These are phyloP conservation scores for Suillus tomentosus DNA, from an alignment of 768 basidiomycete genomes.

Conservation along the genomic window DNA sequence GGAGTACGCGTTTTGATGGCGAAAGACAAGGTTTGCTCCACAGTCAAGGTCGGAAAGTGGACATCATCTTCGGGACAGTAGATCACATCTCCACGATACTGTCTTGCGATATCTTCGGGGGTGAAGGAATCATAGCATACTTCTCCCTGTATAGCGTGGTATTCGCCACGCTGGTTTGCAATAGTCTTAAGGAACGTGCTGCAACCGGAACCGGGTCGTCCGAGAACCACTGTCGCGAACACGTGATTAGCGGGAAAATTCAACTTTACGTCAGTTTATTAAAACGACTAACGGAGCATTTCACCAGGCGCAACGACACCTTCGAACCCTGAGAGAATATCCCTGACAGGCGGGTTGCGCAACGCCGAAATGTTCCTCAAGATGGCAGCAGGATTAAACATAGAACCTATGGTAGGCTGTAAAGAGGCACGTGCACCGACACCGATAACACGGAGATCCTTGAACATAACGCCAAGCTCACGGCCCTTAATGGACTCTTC, in stretches of 20 bases:
- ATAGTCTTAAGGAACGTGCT: slow-evolving; percentile 85
- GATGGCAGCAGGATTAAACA: slow-evolving; percentile 55
- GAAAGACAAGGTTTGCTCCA: slow-evolving; percentile 74
- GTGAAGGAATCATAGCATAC: slow-evolving; percentile 79
- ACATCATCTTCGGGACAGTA: slow-evolving; percentile 66
- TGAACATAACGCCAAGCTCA: slow-evolving; percentile 64
- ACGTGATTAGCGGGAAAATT: not conserved
- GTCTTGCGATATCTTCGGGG: slow-evolving; percentile 72
- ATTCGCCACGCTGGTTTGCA: slow-evolving; percentile 73
- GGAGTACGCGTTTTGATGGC: slow-evolving; percentile 68
- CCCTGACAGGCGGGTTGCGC: slow-evolving; percentile 63
- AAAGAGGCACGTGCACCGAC: slow-evolving; percentile 55
- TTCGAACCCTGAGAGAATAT: slow-evolving; percentile 54
- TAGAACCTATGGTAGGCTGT: slow-evolving; percentile 61
- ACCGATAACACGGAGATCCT: slow-evolving; percentile 60
- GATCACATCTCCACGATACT: slow-evolving; percentile 78
- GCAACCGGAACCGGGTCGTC: slow-evolving; percentile 84
- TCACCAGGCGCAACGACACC: slow-evolving; percentile 63
- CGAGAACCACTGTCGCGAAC: slow-evolving; percentile 53
- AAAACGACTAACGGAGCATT: slow-evolving; percentile 59
- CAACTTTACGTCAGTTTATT: not conserved
- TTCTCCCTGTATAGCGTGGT: slow-evolving; percentile 54
- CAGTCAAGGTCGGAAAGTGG: slow-evolving; percentile 81
- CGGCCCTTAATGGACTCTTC: slow-evolving; percentile 51
- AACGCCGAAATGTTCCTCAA: slow-evolving; percentile 43